phyloP scores from a whole-genome alignment of 148 eudicot genomes.

The Diospyros kaki region DNA sequence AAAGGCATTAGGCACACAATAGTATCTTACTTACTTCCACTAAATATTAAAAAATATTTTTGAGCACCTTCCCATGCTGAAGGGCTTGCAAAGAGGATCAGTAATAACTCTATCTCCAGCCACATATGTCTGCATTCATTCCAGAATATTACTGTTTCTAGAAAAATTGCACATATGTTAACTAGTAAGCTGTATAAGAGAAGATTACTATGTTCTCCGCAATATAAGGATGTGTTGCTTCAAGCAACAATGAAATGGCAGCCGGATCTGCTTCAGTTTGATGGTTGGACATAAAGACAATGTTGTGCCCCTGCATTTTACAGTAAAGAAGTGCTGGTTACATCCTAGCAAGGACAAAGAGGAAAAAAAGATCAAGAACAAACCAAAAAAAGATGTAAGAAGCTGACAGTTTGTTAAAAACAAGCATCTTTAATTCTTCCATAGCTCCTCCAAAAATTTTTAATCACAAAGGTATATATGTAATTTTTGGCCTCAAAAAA shows the following conservation, averaged over 20 bases:
- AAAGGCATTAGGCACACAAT: neutral
- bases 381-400: neutral
- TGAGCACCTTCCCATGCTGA: conserved; percentile 97
- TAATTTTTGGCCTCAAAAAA: no score
- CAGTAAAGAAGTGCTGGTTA: conserved; percentile 7
- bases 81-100: conserved; percentile 99
- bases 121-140: conserved; percentile 56
- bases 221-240: conserved; percentile 56
- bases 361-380: neutral
- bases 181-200: conserved; percentile 12
- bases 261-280: conserved; percentile 99
- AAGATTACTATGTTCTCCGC: conserved; percentile 70
- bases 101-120: conserved; percentile 97
- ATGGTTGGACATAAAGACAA: conserved; percentile 95
- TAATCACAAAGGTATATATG: neutral
- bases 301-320: conserved; percentile 78
- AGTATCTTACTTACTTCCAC: neutral
- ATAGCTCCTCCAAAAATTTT: neutral
- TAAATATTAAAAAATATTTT: conserved; percentile 6
- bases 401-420: neutral
- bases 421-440: neutral
- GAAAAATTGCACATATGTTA: neutral
- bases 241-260: conserved; percentile 78
- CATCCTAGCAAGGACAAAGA: neutral
- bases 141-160: conserved; percentile 6